A percentile compares a stretch with the other conserved stretches of the same genome.
These are phyloP conservation scores for Ceratocystis colombiana DNA, from an alignment of 2,329 filamentous ascomycete species.

Conservation along the genomic window DNA sequence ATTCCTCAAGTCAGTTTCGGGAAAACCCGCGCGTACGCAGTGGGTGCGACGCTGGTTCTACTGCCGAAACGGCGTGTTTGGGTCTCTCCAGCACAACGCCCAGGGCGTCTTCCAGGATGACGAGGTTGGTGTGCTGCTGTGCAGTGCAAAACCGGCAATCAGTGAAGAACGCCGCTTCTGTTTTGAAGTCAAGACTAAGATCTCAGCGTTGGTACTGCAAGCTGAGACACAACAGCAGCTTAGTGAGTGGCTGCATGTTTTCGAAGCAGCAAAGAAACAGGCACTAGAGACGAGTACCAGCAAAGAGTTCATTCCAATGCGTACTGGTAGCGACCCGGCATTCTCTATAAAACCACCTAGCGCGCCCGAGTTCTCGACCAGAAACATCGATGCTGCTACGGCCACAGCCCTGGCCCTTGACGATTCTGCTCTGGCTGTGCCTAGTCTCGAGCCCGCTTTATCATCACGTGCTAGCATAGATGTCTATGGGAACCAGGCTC, in stretches of 20 bases:
- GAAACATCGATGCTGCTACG: slow-evolving; percentile 56
- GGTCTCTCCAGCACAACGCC: slow-evolving; percentile 75
- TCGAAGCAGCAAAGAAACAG: slow-evolving; percentile 87
- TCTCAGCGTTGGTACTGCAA: slow-evolving; percentile 77
- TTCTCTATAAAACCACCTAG: slow-evolving; percentile 87
- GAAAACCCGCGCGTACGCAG: slow-evolving; percentile 78
- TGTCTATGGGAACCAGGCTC: slow-evolving; percentile 39
- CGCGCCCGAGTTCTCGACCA: slow-evolving; percentile 83
- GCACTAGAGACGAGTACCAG: slow-evolving; percentile 66
- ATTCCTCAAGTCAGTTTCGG: slow-evolving; percentile 67
- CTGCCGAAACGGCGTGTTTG: slow-evolving; percentile 89
- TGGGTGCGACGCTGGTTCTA: slow-evolving; percentile 96
- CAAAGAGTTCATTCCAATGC: slow-evolving; percentile 39
- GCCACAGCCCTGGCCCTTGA: slow-evolving; percentile 35
- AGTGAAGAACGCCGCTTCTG: slow-evolving; percentile 92
- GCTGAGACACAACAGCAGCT: slow-evolving; percentile 85
- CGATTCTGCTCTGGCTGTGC: slow-evolving; percentile 31
- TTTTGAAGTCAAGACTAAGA: slow-evolving; percentile 98
- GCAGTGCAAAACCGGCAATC: slow-evolving; percentile 81
- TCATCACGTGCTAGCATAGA: slow-evolving; percentile 63
- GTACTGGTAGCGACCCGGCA: slow-evolving; percentile 55
- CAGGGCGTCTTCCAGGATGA: slow-evolving; percentile 91
- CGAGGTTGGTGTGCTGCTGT: slow-evolving; percentile 88
- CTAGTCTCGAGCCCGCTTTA: slow-evolving; percentile 37
- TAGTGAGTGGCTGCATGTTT: slow-evolving; percentile 88